A percentile compares a stretch with the other conserved stretches of the same genome.
phyloP scores from a whole-genome alignment of 371 early-diverging fungal species.

The Mucor ambiguus region DNA sequence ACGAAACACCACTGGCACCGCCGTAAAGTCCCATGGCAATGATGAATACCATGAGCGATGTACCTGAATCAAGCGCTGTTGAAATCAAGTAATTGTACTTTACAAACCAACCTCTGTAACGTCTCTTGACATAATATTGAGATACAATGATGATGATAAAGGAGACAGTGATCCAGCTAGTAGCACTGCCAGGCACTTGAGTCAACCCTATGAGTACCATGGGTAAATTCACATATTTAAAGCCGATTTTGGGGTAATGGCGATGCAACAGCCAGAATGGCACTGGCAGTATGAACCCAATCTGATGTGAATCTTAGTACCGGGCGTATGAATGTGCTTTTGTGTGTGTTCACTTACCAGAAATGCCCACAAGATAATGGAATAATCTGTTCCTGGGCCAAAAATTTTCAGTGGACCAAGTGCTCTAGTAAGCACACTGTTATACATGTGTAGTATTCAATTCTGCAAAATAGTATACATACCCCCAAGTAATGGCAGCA shows the following conservation, averaged over 20 bases:
- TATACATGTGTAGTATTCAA: no score
- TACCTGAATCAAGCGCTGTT: constrained; percentile 61
- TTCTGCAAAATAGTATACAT: no score
- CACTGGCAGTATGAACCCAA: constrained; percentile 32
- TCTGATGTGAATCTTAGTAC: background rate
- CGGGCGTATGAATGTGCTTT: background rate
- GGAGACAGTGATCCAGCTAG: constrained; percentile 45
- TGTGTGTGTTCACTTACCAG: constrained; percentile 13
- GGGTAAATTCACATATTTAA: constrained; percentile 47
- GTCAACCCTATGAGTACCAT: constrained; percentile 49
- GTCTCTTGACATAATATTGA: constrained; percentile 53
- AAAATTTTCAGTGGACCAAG: constrained; percentile 76
- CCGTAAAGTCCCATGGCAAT: constrained; percentile 54
- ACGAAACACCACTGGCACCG: constrained; percentile 44
- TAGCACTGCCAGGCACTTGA: constrained; percentile 43
- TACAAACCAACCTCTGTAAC: constrained; percentile 49
- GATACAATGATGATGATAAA: constrained; percentile 42
- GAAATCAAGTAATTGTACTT: constrained; percentile 60
- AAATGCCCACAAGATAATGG: constrained; percentile 55
- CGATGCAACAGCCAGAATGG: constrained; percentile 40
- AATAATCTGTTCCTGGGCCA: constrained; percentile 64
- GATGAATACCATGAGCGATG: constrained; percentile 55
- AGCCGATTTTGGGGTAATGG: constrained; percentile 40
- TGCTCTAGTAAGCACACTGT: constrained; percentile 17
- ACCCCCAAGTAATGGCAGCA: constrained; percentile 76